Conservation (phyloP, 129 eudicot genomes). For the Escallonia rubra region DNA sequence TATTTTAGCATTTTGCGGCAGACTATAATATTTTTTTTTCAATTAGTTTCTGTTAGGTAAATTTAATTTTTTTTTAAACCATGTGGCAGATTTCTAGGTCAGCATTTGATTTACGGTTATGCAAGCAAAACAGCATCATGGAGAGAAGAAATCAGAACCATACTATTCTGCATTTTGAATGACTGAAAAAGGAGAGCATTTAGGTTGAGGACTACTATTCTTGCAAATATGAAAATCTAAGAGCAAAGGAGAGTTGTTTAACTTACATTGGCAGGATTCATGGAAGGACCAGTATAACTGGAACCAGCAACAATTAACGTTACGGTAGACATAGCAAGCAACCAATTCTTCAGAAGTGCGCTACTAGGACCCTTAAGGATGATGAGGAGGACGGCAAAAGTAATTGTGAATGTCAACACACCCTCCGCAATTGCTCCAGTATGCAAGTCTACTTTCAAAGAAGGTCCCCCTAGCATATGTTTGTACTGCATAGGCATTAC, state of each 20-base stretch:
- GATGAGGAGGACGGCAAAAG: slow-evolving; percentile 40
- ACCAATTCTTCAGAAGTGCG: slow-evolving; percentile 48
- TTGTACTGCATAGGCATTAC: slow-evolving; percentile 71
- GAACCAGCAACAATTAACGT: slow-evolving; percentile 43
- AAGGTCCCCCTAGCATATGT: slow-evolving; percentile 73
- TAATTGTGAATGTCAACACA: slow-evolving; percentile 40
- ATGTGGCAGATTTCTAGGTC: too few species aligned
- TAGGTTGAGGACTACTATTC: too few species aligned
- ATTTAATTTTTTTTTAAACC: too few species aligned
- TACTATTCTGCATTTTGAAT: too few species aligned
- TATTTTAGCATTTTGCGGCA: too few species aligned
- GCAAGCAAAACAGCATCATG: too few species aligned
- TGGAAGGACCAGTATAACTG: slow-evolving; percentile 57
- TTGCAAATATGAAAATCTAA: not conserved
- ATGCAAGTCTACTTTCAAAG: slow-evolving; percentile 55
- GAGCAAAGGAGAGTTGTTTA: not conserved
- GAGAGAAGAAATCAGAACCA: too few species aligned
- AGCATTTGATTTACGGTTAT: too few species aligned
- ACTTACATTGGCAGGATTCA: slow-evolving; percentile 68
- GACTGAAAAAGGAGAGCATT: too few species aligned
- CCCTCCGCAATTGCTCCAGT: slow-evolving; percentile 64
- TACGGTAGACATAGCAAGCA: slow-evolving; percentile 48
- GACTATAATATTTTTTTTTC: too few species aligned
- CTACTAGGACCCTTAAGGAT: slow-evolving; percentile 46
- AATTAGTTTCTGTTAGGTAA: too few species aligned